phyloP scores from a whole-genome alignment of 2,329 filamentous ascomycete genomes.

The Fusarium nurragi region DNA sequence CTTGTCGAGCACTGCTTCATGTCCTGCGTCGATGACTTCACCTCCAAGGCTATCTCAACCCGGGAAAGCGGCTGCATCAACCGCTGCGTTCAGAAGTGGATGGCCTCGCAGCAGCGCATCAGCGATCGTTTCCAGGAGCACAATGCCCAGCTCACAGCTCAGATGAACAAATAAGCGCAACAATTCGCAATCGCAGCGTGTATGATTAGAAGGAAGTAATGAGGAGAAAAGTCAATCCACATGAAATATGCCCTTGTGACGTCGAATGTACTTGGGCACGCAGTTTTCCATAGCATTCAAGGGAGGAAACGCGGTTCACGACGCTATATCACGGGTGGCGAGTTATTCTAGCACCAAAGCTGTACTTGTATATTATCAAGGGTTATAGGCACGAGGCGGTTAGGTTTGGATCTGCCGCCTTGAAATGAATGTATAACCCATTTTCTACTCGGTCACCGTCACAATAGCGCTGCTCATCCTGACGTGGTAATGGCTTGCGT shows the following conservation, averaged over 20 bases:
- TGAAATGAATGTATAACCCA: conserved; percentile 21
- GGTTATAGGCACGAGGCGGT: conserved; percentile 23
- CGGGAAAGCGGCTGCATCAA: conserved; percentile 92
- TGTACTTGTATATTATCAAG: conserved; percentile 42
- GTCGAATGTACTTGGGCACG: conserved; percentile 19
- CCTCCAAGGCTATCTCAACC: conserved; percentile 89
- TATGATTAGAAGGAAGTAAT: conserved; percentile 36
- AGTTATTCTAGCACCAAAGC: conserved; percentile 31
- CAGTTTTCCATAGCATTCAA: conserved; percentile 14
- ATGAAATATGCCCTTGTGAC: conserved; percentile 11
- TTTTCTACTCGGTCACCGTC: conserved; percentile 21
- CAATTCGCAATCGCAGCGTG: conserved; percentile 9
- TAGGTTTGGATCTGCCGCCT: conserved; percentile 6
- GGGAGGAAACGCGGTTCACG: conserved; percentile 12
- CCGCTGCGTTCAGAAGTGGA: conserved; percentile 95
- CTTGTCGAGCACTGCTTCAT: conserved; percentile 89
- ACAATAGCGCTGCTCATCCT: neutral
- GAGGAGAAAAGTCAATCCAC: neutral
- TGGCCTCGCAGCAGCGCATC: conserved; percentile 89
- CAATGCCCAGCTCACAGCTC: conserved; percentile 67
- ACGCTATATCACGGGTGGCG: conserved; percentile 20
- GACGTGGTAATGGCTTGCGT: neutral
- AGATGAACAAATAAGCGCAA: conserved; percentile 54
- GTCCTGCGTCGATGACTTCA: conserved; percentile 98
- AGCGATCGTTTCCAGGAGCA: conserved; percentile 87